Evolutionary conservation across 2,329 filamentous ascomycete species (phyloP), one percentile per base, ranked within the genome.

Genomic region (Trichoderma koningii): DNA sequence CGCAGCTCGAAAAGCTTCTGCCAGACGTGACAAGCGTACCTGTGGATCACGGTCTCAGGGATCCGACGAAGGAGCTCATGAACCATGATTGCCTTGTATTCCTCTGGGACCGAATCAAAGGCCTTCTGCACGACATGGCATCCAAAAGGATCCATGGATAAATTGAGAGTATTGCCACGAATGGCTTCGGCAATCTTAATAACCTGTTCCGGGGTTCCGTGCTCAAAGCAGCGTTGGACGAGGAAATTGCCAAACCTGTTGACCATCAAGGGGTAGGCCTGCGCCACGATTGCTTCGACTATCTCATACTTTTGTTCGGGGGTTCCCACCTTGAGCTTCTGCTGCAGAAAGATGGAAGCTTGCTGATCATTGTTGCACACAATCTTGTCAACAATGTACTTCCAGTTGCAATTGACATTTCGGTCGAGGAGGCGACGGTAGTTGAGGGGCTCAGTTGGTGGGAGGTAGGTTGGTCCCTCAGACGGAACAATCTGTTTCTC

Each of bases 311-410:
- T 99, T 76, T 98, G 95, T 73, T 98, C 93, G 0, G 89, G 84
- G 4, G 93, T 97, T 66, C 93, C 93, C 68, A 97, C 91, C 80
- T 99, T 99, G 71, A 99, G 90, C 81, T 99, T 99, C 80, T 99
- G 95, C 77, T 99, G 95, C 51, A 99, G 83, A 79, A 99, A 99
- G 73, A 99, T 98, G 2, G 95, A 99, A 10, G 96, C 95, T 78
- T 99, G 95, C 78, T 99, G 95, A 74, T 99, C 95, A 76, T 99
- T 98, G 81, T 93, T 97, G 85, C 92, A 96, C 70, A 99, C 93
- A 75, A 99, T 99, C 83, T 98, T 98, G 81, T 99, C 94, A 63
- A 99, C 95, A 71, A 99, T 97, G 76, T 97, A 97, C 80, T 95
- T 96, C 95, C 94, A 99, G 80, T 99, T 96, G 80, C 94, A 98